Evolutionary conservation across 2,329 filamentous ascomycete genomes (phyloP).

Genomic region (Gremmenia infestans): DNA sequence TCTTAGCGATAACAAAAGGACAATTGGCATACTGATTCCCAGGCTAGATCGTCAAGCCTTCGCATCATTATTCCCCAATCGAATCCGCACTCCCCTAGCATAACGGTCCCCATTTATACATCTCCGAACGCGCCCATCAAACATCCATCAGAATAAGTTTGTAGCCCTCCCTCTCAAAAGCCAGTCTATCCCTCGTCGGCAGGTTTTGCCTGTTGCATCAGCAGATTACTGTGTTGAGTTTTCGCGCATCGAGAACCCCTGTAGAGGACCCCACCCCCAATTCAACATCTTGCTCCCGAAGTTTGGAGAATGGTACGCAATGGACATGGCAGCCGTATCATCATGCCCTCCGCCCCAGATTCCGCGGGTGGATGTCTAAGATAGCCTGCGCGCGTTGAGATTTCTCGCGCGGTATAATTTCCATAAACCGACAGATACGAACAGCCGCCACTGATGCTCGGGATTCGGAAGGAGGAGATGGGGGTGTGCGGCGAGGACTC

Average conservation of each 20-base stretch:
- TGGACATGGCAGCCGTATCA: background rate
- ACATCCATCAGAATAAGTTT: background rate
- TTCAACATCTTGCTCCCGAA: conserved; percentile 7
- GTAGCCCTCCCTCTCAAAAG: background rate
- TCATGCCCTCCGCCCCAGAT: conserved; percentile 10
- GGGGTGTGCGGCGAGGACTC: conserved; percentile 37
- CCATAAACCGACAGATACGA: conserved; percentile 44
- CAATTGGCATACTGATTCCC: conserved; percentile 13
- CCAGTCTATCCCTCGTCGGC: background rate
- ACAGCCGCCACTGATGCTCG: conserved; percentile 42
- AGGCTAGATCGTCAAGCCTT: conserved; percentile 14
- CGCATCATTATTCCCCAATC: conserved; percentile 12
- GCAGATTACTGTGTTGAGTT: conserved; percentile 3
- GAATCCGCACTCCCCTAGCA: conserved; percentile 14
- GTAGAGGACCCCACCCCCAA: conserved; percentile 5
- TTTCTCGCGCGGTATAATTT: conserved; percentile 26
- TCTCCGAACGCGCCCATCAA: conserved; percentile 6
- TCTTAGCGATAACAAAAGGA: conserved; percentile 13
- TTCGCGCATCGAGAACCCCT: conserved; percentile 6
- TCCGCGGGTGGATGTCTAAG: conserved; percentile 8
- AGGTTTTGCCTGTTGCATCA: conserved; percentile 1
- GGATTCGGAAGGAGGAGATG: conserved; percentile 38
- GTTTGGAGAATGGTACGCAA: background rate
- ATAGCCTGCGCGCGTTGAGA: conserved; percentile 5
- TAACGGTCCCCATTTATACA: conserved; percentile 1